Conservation (phyloP, 1,284 basidiomycete genomes). For the Ceratobasidium theobromae region DNA sequence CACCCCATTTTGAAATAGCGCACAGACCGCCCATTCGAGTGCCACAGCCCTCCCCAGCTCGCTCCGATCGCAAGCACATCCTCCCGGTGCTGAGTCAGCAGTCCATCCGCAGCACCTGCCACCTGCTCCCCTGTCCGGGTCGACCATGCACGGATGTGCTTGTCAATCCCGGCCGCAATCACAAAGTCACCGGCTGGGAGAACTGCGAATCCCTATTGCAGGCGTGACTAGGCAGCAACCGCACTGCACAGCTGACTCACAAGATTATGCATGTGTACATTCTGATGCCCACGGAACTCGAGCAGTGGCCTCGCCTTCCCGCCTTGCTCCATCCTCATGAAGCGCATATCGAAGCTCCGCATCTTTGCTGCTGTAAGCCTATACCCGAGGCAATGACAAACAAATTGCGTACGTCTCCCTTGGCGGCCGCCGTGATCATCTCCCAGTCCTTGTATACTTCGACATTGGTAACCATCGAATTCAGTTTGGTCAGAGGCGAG, state of each 20-base stretch:
- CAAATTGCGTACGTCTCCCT: conserved; percentile 1
- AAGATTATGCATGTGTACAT: conserved; percentile 23
- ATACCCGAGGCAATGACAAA: not conserved
- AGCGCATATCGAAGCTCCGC: conserved; percentile 28
- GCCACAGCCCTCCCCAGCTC: not conserved
- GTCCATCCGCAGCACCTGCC: not conserved
- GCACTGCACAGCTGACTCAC: not conserved
- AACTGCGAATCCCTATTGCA: conserved; percentile 19
- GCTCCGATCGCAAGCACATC: conserved; percentile 16
- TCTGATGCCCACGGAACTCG: conserved; percentile 13
- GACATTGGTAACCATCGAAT: conserved; percentile 21
- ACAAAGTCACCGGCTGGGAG: conserved; percentile 29
- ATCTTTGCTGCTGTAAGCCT: conserved; percentile 4
- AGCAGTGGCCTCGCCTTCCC: conserved; percentile 9
- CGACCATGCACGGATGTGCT: conserved; percentile 23
- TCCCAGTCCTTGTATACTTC: conserved; percentile 22
- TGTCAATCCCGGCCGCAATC: conserved; percentile 25
- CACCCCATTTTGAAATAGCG: conserved; percentile 17
- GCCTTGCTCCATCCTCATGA: conserved; percentile 23
- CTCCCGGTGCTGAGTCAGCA: not conserved
- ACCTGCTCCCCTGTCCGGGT: conserved; percentile 26
- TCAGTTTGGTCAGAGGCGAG: conserved; percentile 21
- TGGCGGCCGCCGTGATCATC: conserved; percentile 17
- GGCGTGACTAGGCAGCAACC: not conserved
- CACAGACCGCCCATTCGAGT: not conserved